These are phyloP conservation scores for Plasmodium vinckei DNA, from an alignment of 169 alveolate species.

Conservation along the genomic window DNA sequence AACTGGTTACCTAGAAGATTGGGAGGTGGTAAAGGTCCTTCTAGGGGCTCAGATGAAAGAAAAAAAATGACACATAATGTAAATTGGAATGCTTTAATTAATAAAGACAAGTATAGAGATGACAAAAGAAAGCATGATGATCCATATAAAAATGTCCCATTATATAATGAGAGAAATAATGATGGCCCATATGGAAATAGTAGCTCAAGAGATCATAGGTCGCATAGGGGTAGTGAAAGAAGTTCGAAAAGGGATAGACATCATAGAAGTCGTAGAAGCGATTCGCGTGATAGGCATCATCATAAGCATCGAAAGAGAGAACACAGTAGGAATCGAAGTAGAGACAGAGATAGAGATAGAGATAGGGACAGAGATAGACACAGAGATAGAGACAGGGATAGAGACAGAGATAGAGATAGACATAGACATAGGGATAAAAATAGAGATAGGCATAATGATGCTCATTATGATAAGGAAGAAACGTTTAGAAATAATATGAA, in stretches of 20 bases:
- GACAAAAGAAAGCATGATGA: conserved; percentile 29
- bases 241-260: conserved; percentile 31
- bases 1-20: conserved; percentile 96
- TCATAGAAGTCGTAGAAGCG: conserved; percentile 44
- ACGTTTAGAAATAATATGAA: not conserved
- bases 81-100: conserved; percentile 48
- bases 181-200: conserved; percentile 13
- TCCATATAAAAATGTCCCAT: conserved; percentile 32
- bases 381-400: not conserved
- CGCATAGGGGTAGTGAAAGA: conserved; percentile 12
- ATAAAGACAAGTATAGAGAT: conserved; percentile 48
- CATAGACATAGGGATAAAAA: conserved; percentile 2
- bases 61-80: conserved; percentile 77
- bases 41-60: conserved; percentile 82
- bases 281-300: conserved; percentile 31
- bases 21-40: conserved; percentile 97
- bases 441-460: not conserved
- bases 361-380: conserved; percentile 4
- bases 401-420: not conserved
- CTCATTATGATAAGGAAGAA: not conserved
- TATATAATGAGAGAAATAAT: conserved; percentile 50
- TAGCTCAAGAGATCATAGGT: not conserved
- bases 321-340: conserved; percentile 10
- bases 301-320: conserved; percentile 44
- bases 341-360: conserved; percentile 10